phyloP scores from a whole-genome alignment of 768 basidiomycete species.

The Mycena belliarum region DNA sequence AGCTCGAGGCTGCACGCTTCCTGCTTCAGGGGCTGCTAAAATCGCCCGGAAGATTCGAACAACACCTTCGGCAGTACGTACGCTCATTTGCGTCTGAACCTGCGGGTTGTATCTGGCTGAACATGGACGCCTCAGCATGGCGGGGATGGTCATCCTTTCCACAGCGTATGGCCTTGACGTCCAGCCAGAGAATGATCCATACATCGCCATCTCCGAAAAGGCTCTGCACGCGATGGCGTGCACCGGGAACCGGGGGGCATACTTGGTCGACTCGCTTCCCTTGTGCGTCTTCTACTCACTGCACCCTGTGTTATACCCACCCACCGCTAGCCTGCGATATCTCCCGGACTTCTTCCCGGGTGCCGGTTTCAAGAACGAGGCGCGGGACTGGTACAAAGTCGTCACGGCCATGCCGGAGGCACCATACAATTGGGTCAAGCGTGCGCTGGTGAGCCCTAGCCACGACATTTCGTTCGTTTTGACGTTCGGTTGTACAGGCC shows the following conservation, averaged over 20 bases:
- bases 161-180: slow-evolving; percentile 37
- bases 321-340: slow-evolving; percentile 27
- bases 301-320: neutral
- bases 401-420: slow-evolving; percentile 23
- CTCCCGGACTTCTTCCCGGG: slow-evolving; percentile 40
- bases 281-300: slow-evolving; percentile 1
- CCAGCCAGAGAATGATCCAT: slow-evolving; percentile 34
- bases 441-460: slow-evolving; percentile 4
- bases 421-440: slow-evolving; percentile 24
- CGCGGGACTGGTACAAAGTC: slow-evolving; percentile 27
- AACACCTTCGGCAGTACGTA: slow-evolving; percentile 21
- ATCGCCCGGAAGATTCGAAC: slow-evolving; percentile 5
- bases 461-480: neutral
- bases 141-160: slow-evolving; percentile 25
- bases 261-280: slow-evolving; percentile 32
- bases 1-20: slow-evolving; percentile 4
- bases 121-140: slow-evolving; percentile 12
- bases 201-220: slow-evolving; percentile 32
- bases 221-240: slow-evolving; percentile 29
- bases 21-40: slow-evolving; percentile 14
- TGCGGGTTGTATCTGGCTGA: neutral
- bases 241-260: slow-evolving; percentile 30
- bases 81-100: neutral
- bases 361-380: slow-evolving; percentile 35
- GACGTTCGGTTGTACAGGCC: neutral